Conservation (phyloP, 2,329 filamentous ascomycete species). For the Teratosphaeria nubilosa region DNA sequence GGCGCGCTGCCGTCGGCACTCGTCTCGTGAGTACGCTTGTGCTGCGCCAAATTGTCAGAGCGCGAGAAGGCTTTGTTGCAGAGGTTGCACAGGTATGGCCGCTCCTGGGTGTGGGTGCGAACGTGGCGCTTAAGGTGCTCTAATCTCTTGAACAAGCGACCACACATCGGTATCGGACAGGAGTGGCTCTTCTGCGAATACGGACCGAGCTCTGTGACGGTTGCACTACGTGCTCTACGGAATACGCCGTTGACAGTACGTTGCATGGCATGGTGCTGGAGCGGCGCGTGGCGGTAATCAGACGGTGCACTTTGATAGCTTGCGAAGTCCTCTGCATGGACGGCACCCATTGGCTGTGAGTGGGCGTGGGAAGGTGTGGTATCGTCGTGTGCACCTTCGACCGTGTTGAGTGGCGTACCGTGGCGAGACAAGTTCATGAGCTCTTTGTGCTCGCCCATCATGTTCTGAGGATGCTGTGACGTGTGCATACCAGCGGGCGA, state of each 20-base stretch:
- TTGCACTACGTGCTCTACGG: conserved; percentile 84
- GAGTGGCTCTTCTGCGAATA: conserved; percentile 98
- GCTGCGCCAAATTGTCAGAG: conserved; percentile 97
- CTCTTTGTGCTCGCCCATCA: conserved; percentile 67
- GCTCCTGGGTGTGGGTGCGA: conserved; percentile 97
- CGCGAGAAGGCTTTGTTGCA: conserved; percentile 98
- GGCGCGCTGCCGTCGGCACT: conserved; percentile 54
- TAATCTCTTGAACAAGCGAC: conserved; percentile 94
- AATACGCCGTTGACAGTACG: conserved; percentile 62
- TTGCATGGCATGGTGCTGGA: conserved; percentile 49
- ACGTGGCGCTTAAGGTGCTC: conserved; percentile 99
- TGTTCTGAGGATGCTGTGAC: conserved; percentile 47
- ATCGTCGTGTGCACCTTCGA: conserved; percentile 63
- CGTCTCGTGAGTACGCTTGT: conserved; percentile 72
- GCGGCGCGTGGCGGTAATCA: conserved; percentile 31
- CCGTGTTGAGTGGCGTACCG: conserved; percentile 78
- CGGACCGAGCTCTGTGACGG: conserved; percentile 90
- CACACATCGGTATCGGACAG: conserved; percentile 97
- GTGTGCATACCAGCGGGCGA: conserved; percentile 70
- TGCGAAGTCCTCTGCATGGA: conserved; percentile 59
- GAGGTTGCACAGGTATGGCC: conserved; percentile 92
- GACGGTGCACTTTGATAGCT: conserved; percentile 44
- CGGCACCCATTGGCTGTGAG: conserved; percentile 48
- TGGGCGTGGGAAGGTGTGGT: conserved; percentile 11
- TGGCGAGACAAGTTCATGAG: conserved; percentile 76